Percentiles rank a stretch among this genome's conserved stretches.
phyloP scores from a whole-genome alignment of 2,329 filamentous ascomycete genomes.

The Ophidiomyces ophidiicola region DNA sequence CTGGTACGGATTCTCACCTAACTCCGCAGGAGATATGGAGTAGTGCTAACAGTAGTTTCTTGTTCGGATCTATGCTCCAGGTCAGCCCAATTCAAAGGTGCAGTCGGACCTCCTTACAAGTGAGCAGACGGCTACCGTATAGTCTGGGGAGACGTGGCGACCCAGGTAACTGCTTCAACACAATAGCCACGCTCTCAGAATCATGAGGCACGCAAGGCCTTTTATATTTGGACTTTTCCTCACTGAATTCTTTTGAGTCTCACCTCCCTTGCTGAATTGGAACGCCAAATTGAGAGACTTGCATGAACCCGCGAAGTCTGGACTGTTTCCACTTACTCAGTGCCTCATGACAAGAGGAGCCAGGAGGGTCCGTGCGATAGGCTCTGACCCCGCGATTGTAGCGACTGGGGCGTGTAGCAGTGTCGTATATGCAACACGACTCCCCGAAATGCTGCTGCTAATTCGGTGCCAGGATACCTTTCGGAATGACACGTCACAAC shows the following conservation, averaged over 20 bases:
- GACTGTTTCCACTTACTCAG: constrained; percentile 1
- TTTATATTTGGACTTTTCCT: background rate
- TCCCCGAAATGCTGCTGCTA: too few relatives aligned
- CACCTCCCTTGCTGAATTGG: constrained; percentile 1
- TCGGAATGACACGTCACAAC: too few relatives aligned
- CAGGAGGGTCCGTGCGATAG: background rate
- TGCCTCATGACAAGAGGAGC: background rate
- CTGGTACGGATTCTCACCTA: too few relatives aligned
- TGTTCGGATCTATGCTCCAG: background rate
- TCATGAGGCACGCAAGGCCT: background rate
- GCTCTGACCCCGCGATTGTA: background rate
- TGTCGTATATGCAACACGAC: background rate
- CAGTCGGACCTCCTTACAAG: background rate
- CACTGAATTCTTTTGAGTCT: too few relatives aligned
- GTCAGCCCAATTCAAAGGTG: background rate
- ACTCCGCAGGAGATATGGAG: too few relatives aligned
- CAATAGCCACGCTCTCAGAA: constrained; percentile 1
- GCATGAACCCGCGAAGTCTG: constrained; percentile 1
- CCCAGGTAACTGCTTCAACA: constrained; percentile 2
- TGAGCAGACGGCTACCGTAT: background rate
- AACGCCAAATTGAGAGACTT: constrained; percentile 2
- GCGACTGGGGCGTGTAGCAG: background rate
- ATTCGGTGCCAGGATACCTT: too few relatives aligned
- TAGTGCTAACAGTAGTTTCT: too few relatives aligned
- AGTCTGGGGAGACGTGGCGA: background rate